Base-by-base conservation (phyloP, 805 yeast species). In the Spathaspora boniae region DNA sequence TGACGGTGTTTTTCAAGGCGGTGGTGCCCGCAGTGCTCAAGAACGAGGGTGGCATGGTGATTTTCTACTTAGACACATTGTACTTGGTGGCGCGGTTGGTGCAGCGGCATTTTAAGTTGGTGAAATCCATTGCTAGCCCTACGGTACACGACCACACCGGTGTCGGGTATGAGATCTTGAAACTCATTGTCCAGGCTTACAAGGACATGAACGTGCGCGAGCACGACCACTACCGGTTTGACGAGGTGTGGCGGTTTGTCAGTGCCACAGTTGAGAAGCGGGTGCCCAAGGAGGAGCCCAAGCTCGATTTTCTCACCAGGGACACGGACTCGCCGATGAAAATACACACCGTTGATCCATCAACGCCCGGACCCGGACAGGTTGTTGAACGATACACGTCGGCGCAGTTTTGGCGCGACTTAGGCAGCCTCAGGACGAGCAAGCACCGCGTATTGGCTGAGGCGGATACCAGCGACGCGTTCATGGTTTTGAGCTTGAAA, bases 61-160 rank as follows among this genome's bases (percentile, higher is more conserved):
- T 65, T 8, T 56, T 52, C 29, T 66, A 65, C 42, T 36, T 70
- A 61, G 78, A 73, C 44, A 50, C 69, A 22, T 40, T 68, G 6
- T 58, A 62, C 41, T 53, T 62, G 31, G 51, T 65, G 15, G 37
- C 65, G 9, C 50, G 49, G 24, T 42, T 68, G 14, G 48, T 62
- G 6, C 45, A 59, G n/a, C 48, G 41, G 19, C 67, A 62, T 37
- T 56, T 56, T 35, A 56, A 54, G 31, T 48, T 66, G 20, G 56
- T 65, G 3, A 60, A 58, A 33, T 53, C 58, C 23, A 53, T 64
- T 33, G 58, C 66, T 4, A 63, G 60, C 5, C 51, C 37, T 26
- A 42, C 53, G 1, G 29, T 23, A 23, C 37, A 34, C 17, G 37
- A 34, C 17, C 46, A 55, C 11, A 20, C 38, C 11, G 7, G 20